These are phyloP conservation scores for Geranium brycei DNA, from an alignment of 345 rosid species.

Conservation along the genomic window DNA sequence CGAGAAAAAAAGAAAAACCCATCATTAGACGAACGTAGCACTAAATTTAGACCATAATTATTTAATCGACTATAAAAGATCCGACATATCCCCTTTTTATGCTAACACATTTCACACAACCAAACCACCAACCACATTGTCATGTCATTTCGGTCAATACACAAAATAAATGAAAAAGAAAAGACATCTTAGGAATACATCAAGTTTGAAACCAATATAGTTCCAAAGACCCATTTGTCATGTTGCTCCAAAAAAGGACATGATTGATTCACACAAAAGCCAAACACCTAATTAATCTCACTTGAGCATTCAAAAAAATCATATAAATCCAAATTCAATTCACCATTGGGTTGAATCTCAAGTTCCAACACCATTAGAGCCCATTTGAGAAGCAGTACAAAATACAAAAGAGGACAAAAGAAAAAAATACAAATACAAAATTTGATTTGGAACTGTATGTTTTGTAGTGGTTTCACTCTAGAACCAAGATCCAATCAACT, in stretches of 20 bases:
- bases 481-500: background rate
- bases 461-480: background rate
- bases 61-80: background rate
- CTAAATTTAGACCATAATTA: background rate
- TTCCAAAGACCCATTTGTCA: background rate
- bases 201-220: background rate
- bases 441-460: background rate
- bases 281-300: too few species aligned
- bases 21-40: constrained; percentile 1
- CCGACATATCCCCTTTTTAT: background rate
- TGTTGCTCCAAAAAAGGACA: too few species aligned
- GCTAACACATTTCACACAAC: background rate
- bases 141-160: background rate
- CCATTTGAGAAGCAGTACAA: background rate
- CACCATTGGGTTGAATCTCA: background rate
- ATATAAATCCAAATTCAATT: background rate
- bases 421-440: too few species aligned
- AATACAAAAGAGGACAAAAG: background rate
- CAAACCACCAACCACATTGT: background rate
- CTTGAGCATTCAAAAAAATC: background rate
- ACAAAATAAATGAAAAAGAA: background rate
- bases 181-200: too few species aligned
- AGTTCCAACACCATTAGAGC: background rate
- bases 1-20: background rate
- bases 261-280: too few species aligned